These are phyloP conservation scores for Theobroma grandiflorum DNA, from an alignment of 441 rosid genomes.

Conservation along the genomic window DNA sequence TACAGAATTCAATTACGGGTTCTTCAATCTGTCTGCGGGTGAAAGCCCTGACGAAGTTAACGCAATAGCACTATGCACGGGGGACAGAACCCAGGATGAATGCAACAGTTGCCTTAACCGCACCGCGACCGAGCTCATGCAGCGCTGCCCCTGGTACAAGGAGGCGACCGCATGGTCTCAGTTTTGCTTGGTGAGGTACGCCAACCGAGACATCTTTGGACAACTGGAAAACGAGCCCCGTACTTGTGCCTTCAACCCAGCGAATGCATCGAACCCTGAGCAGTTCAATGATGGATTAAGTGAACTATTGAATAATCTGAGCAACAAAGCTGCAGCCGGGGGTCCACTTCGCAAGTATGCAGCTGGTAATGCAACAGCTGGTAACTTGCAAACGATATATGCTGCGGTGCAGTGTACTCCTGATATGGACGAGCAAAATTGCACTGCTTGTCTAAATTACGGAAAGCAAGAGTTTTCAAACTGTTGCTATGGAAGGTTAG, in stretches of 20 bases:
- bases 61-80: constrained; percentile 17
- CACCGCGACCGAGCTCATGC: not conserved
- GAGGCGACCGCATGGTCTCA: not conserved
- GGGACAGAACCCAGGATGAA: not conserved
- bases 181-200: constrained; percentile 1
- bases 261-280: not conserved
- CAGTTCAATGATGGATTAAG: not conserved
- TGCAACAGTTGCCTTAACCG: constrained; percentile 12
- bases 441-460: not conserved
- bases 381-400: constrained; percentile 33
- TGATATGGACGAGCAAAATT: constrained; percentile 34
- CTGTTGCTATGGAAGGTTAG: not conserved
- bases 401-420: constrained; percentile 57
- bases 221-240: not conserved
- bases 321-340: not conserved
- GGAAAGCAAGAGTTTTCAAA: not conserved
- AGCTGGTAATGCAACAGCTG: not conserved
- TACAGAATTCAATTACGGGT: not conserved
- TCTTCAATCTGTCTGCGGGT: constrained; percentile 2
- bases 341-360: constrained; percentile 11
- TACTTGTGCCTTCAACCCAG: not conserved
- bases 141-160: not conserved
- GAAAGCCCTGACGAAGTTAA: not conserved
- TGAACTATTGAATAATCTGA: constrained; percentile 24
- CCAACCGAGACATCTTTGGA: not conserved